Evolutionary conservation across 2,329 filamentous ascomycete genomes (phyloP).

Genomic region (Thelonectria olida): DNA sequence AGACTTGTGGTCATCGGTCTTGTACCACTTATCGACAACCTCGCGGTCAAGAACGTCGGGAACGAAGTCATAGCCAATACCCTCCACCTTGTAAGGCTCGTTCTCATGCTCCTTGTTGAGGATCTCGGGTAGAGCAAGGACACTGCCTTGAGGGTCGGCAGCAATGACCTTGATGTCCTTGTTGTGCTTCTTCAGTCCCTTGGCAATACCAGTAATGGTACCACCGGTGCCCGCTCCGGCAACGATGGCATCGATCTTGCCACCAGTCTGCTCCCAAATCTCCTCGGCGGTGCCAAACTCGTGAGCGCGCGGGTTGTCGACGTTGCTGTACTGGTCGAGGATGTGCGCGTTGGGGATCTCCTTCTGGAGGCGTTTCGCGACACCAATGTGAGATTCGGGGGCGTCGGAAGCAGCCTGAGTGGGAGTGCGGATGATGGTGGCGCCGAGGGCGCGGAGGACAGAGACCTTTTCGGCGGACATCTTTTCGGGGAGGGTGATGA

Average conservation of each 20-base stretch:
- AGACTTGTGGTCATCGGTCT: constrained; percentile 92
- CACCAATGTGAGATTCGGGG: constrained; percentile 96
- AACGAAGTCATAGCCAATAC: constrained; percentile 98
- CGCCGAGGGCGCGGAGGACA: constrained; percentile 90
- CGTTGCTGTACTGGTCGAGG: constrained; percentile 93
- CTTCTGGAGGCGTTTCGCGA: constrained; percentile 88
- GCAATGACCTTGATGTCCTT: constrained; percentile 86
- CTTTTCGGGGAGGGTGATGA: constrained; percentile 98
- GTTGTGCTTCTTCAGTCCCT: constrained; percentile 88
- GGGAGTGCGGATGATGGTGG: constrained; percentile 96
- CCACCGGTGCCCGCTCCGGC: constrained; percentile 96
- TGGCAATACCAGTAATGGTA: constrained; percentile 89
- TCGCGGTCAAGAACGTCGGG: constrained; percentile 89
- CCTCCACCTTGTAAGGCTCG: constrained; percentile 95
- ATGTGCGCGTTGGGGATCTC: constrained; percentile 98
- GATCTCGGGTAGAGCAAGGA: constrained; percentile 81
- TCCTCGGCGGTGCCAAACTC: constrained; percentile 95
- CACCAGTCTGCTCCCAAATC: constrained; percentile 90
- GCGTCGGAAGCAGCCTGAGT: constrained; percentile 95
- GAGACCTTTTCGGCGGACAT: constrained; percentile 99
- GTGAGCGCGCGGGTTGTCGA: constrained; percentile 91
- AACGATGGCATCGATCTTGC: constrained; percentile 83
- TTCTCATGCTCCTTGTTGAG: constrained; percentile 86
- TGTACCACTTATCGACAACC: constrained; percentile 93
- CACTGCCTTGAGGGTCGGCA: constrained; percentile 91